A percentile compares a stretch with the other conserved stretches of the same genome.
These are phyloP conservation scores for Schizosaccharomyces versatilis DNA, from an alignment of 1,139 yeast species.

Conservation along the genomic window DNA sequence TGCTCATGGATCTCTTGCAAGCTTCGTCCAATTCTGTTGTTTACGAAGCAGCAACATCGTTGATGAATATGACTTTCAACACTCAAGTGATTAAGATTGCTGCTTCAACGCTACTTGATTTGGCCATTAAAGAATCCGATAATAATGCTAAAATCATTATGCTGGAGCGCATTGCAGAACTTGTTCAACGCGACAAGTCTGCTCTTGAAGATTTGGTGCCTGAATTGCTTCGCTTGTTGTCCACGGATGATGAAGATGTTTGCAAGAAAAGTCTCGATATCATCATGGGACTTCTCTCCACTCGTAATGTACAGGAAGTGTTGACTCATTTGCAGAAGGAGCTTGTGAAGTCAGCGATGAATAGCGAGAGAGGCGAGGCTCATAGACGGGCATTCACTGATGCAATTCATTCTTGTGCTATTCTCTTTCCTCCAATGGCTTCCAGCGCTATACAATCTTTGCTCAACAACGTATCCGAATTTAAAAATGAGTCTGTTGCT, in stretches of 20 bases:
- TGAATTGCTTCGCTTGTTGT: constrained; percentile 66
- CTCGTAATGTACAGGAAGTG: constrained; percentile 86
- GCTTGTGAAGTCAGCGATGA: constrained; percentile 37
- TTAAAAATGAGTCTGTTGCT: constrained; percentile 66
- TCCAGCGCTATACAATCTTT: constrained; percentile 73
- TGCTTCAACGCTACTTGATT: constrained; percentile 69
- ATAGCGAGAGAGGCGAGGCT: constrained; percentile 29
- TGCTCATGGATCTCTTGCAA: constrained; percentile 54
- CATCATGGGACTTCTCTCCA: constrained; percentile 53
- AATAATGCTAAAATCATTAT: constrained; percentile 85
- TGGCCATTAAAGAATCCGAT: constrained; percentile 80
- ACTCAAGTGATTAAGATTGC: constrained; percentile 48
- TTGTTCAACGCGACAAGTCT: constrained; percentile 59
- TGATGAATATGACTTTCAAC: constrained; percentile 49
- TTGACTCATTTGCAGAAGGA: constrained; percentile 81
- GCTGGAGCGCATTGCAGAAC: constrained; percentile 60
- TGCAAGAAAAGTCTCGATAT: constrained; percentile 72
- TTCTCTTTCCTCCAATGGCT: constrained; percentile 74
- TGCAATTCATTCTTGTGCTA: constrained; percentile 77
- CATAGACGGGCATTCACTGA: constrained; percentile 76
- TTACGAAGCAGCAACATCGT: constrained; percentile 78
- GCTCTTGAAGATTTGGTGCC: constrained; percentile 64
- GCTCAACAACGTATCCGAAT: constrained; percentile 65
- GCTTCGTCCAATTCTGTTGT: constrained; percentile 54
- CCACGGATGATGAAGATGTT: constrained; percentile 77